A percentile compares a stretch with the other conserved stretches of the same genome.
phyloP scores from a whole-genome alignment of 106 monocot species.

The Apostasia shenzhenica region DNA sequence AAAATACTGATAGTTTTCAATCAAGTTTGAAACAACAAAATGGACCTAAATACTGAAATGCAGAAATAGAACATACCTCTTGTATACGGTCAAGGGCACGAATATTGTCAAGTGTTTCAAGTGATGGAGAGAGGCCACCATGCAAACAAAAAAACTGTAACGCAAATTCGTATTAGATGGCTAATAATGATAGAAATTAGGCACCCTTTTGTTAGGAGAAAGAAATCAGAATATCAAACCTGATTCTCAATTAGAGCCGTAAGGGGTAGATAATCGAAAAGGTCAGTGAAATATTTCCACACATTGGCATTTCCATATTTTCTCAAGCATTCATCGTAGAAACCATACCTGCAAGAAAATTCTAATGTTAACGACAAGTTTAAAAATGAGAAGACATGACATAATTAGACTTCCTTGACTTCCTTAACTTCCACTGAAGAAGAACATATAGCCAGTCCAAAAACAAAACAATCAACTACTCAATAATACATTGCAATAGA shows the following conservation, averaged over 20 bases:
- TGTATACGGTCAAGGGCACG: conserved; percentile 70
- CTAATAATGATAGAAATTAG: not conserved
- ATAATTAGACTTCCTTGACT: not conserved
- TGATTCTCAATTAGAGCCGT: conserved; percentile 75
- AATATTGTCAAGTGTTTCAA: conserved; percentile 67
- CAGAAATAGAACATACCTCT: conserved; percentile 33
- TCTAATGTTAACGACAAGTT: conserved; percentile 4
- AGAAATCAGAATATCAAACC: conserved; percentile 22
- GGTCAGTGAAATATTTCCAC: conserved; percentile 81
- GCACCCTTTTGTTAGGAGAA: not conserved
- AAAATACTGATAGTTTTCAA: too few relatives aligned
- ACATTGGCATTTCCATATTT: conserved; percentile 86
- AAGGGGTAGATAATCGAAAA: conserved; percentile 75
- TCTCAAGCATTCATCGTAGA: conserved; percentile 81
- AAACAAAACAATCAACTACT: not conserved
- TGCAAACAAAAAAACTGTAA: conserved; percentile 61
- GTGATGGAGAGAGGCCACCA: conserved; percentile 67
- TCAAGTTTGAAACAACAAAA: not conserved
- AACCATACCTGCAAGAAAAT: conserved; percentile 55
- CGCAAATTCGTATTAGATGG: not conserved
- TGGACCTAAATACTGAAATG: not conserved
- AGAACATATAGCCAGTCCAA: not conserved
- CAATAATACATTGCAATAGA: not conserved
- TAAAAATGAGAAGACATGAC: not conserved
- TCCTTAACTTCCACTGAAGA: not conserved